Conservation (phyloP, 108 stramenopile genomes). For the Fragilaria crotonensis region DNA sequence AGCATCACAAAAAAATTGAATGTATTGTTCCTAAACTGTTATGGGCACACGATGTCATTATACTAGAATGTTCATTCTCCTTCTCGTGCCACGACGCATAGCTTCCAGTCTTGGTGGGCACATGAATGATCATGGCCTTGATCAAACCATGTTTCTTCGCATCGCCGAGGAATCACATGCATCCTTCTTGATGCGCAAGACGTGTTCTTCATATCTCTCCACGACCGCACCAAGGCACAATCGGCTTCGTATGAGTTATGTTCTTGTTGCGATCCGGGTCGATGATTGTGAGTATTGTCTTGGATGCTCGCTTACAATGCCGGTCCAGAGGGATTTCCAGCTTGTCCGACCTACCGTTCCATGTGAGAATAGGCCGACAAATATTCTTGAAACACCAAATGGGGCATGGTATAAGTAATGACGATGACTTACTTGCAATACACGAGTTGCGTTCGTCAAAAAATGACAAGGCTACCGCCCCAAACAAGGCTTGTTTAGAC, state of each 20-base stretch:
- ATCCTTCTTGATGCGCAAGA: constrained; percentile 30
- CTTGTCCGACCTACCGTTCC: constrained; percentile 77
- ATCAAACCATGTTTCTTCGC: constrained; percentile 42
- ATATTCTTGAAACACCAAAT: constrained; percentile 87
- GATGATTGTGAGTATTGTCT: constrained; percentile 72
- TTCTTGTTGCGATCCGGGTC: constrained; percentile 72
- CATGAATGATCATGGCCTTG: constrained; percentile 30
- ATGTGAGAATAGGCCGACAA: constrained; percentile 60
- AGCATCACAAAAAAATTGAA: no score
- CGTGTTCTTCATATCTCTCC: constrained; percentile 38
- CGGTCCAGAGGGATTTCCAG: constrained; percentile 79
- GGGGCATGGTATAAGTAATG: no score
- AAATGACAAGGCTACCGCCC: no score
- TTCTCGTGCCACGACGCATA: no score
- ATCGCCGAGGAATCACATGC: constrained; percentile 28
- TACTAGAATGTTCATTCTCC: no score
- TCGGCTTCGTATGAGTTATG: constrained; percentile 88
- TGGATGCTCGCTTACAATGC: constrained; percentile 67
- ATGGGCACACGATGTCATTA: no score
- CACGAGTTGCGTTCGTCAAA: no score
- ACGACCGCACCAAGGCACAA: constrained; percentile 75
- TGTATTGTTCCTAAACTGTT: no score
- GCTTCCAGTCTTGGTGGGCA: no score
- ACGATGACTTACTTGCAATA: no score
- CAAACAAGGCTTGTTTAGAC: no score